Percentiles rank a stretch among this genome's conserved stretches.
These are phyloP conservation scores for Endoconidiophora polonica DNA, from an alignment of 2,329 filamentous ascomycete genomes.

Conservation along the genomic window DNA sequence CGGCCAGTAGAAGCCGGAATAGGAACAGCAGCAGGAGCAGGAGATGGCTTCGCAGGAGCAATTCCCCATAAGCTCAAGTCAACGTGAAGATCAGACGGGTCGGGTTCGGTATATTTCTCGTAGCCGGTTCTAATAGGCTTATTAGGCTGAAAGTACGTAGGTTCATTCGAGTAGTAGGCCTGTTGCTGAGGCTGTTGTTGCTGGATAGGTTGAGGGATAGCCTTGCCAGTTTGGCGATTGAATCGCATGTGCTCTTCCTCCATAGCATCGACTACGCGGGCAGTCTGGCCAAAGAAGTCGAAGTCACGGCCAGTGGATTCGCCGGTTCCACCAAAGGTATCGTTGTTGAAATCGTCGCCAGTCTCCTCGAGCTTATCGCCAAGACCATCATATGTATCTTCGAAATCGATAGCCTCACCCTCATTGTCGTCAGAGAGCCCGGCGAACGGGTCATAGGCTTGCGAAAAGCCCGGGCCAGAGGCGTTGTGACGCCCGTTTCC, in stretches of 20 bases:
- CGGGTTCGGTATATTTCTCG: conserved; percentile 74
- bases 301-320: conserved; percentile 73
- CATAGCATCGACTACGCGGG: conserved; percentile 68
- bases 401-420: conserved; percentile 56
- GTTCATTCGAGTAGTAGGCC: conserved; percentile 13
- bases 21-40: conserved; percentile 19
- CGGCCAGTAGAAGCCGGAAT: conserved; percentile 25
- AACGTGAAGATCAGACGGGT: conserved; percentile 77
- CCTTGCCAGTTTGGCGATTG: conserved; percentile 43
- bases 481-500: conserved; percentile 54
- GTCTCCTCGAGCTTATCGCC: conserved; percentile 82
- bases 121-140: conserved; percentile 67
- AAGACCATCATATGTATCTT: conserved; percentile 92
- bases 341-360: conserved; percentile 89
- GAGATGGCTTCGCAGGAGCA: conserved; percentile 33
- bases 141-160: conserved; percentile 14
- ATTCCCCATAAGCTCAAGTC: conserved; percentile 88
- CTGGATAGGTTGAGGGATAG: conserved; percentile 20
- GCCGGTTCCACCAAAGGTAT: conserved; percentile 56
- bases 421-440: conserved; percentile 50
- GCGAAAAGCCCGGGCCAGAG: conserved; percentile 64
- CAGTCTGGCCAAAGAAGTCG: conserved; percentile 89
- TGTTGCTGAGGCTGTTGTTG: conserved; percentile 22
- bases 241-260: conserved; percentile 83
- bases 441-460: conserved; percentile 72